Evolutionary conservation across 208 protist genomes (phyloP).

Genomic region (Tetramitus jugosus): DNA sequence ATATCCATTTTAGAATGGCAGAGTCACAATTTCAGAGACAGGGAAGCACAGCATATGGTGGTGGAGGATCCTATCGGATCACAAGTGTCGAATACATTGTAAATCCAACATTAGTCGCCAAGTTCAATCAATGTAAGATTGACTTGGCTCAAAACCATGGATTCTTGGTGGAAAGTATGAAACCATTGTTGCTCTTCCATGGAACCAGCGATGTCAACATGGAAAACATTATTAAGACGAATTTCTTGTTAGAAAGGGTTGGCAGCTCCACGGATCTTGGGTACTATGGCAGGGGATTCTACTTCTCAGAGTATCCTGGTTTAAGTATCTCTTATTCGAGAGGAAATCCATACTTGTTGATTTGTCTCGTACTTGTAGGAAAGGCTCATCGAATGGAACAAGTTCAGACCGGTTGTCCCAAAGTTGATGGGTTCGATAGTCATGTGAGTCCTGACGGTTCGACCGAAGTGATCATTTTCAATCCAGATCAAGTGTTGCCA

Average conservation of each 20-base stretch:
- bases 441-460: neutral
- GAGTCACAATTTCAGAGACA: neutral
- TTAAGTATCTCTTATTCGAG: neutral
- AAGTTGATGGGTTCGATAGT: neutral
- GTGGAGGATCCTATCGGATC: neutral
- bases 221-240: slow-evolving; percentile 20
- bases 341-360: neutral
- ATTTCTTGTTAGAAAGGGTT: neutral
- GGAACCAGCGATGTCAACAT: neutral
- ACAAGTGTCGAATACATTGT: neutral
- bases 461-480: slow-evolving; percentile 10
- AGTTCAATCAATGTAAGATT: neutral
- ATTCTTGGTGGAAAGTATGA: slow-evolving; percentile 4
- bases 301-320: neutral
- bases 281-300: slow-evolving; percentile 7
- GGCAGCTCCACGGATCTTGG: neutral
- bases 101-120: neutral
- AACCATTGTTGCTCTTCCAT: slow-evolving; percentile 5
- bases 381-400: neutral
- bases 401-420: neutral
- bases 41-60: neutral
- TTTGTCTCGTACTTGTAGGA: slow-evolving; percentile 21
- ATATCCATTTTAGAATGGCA: slow-evolving; percentile 14
- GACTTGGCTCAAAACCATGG: neutral
- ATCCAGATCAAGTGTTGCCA: slow-evolving; percentile 7